Evolutionary conservation across 306 rosid genomes (phyloP).

Genomic region (Glycine tomentella): DNA sequence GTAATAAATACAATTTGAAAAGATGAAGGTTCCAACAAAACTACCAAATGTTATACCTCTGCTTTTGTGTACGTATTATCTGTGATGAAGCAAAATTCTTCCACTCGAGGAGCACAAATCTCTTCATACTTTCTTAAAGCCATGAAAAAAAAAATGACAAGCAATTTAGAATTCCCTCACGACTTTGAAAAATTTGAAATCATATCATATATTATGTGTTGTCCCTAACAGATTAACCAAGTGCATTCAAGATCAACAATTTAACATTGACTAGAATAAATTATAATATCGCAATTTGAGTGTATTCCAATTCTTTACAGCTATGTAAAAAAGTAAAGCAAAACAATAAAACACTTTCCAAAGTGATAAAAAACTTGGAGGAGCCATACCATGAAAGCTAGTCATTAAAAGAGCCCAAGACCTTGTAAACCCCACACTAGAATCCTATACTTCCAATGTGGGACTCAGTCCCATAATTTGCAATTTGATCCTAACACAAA

Average conservation of each 20-base stretch:
- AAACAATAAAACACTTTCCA: background rate
- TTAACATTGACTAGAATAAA: background rate
- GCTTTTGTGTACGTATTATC: conserved; percentile 78
- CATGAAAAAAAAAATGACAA: conserved; percentile 42
- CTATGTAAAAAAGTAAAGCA: background rate
- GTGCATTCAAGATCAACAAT: background rate
- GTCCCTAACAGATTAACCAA: background rate
- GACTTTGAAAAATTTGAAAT: conserved; percentile 8
- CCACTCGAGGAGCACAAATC: conserved; percentile 79
- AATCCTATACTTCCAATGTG: background rate
- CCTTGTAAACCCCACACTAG: background rate
- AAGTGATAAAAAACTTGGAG: background rate
- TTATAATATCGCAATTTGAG: background rate
- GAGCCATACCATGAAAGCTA: background rate
- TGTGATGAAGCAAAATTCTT: conserved; percentile 87
- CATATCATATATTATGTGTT: background rate
- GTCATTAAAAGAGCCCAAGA: background rate
- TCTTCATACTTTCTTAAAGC: conserved; percentile 84
- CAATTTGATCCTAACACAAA: conserved; percentile 40
- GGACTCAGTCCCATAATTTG: background rate
- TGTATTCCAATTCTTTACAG: background rate
- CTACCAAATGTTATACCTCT: conserved; percentile 66
- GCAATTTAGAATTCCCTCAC: conserved; percentile 35
- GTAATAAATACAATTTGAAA: conserved; percentile 9
- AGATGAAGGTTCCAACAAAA: conserved; percentile 16